Base-by-base conservation (phyloP, 108 stramenopile species). In the Fistulifera pelliculosa region DNA sequence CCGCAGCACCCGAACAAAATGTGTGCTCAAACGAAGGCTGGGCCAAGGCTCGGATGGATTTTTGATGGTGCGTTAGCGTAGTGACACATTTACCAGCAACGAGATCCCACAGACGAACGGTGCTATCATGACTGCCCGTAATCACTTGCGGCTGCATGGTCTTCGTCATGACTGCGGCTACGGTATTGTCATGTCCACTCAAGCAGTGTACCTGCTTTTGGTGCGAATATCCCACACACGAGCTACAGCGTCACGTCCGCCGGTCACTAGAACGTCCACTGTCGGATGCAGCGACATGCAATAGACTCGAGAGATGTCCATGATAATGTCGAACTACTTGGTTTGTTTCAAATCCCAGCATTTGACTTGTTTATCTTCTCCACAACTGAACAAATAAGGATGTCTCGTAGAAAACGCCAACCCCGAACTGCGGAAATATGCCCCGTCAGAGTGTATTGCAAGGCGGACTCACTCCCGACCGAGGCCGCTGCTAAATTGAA, bases 301-400 rank as follows among this genome's bases (percentile, higher is more conserved):
- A 72, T 95, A 97, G 16, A 99, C 97, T 97, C 17, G 73, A 74
- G 55, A 99, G 74, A 68, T 99, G 99, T 2, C 99, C 99, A 59
- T 98, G 98, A 72, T 99, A 99, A 68, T 98, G 96, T 10, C 99
- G 76, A 49, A 99, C 90, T 6, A 99, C 98, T 54, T 96, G 94
- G 74, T 99, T 99, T 35, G 90, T 93, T 74, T 99, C 97, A 99
- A 73, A 73, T 99, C 99, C 99, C 99, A 99, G 73, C 98, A 99
- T 68, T 92, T 90, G 22, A 97, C 96, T 72, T 85, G 79, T 62
- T 99, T 99, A 61, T 99, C 99, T 75, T 99, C 99, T 15, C 93
- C 98, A 14, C 81, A 93, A 15, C 80, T 81, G 62, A 99, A 99
- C 39, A 98, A 70, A 68, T 99, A 99, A 15, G 99, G 97, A 76